Percentiles rank a stretch among this genome's conserved stretches.
Evolutionary conservation across 306 rosid species (phyloP).

Genomic region (Pterocarpus macrocarpus): DNA sequence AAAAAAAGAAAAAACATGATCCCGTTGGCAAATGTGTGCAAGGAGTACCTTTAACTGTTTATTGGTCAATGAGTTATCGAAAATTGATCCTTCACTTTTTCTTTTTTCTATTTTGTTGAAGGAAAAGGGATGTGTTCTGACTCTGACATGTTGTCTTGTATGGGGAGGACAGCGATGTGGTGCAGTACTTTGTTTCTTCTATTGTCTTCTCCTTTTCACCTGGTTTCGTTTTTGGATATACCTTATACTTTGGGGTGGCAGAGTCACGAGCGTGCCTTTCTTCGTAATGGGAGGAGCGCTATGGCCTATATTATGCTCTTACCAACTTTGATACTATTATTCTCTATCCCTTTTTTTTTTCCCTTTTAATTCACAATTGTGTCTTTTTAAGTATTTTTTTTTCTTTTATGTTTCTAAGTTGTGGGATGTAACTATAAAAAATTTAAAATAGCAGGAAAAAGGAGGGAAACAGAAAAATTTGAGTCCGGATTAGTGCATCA

Average conservation of each 20-base stretch:
- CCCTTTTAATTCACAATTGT: constrained; percentile 15
- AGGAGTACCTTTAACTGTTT: not conserved
- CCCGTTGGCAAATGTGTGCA: constrained; percentile 56
- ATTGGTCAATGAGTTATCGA: constrained; percentile 14
- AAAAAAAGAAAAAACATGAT: not conserved
- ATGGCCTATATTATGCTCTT: constrained; percentile 31
- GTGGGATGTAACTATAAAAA: too few species aligned
- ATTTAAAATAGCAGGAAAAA: too few species aligned
- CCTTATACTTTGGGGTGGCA: constrained; percentile 36
- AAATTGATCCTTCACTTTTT: constrained; percentile 11
- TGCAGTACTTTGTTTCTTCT: constrained; percentile 65
- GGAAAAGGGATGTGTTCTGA: constrained; percentile 38
- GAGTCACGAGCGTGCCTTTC: constrained; percentile 60
- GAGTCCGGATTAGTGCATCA: too few species aligned
- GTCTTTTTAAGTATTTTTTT: too few species aligned
- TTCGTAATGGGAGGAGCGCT: constrained; percentile 6
- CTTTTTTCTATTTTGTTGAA: not conserved
- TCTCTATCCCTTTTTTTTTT: constrained; percentile 23
- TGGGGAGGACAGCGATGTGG: constrained; percentile 58
- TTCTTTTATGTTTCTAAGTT: too few species aligned
- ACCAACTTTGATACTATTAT: constrained; percentile 25
- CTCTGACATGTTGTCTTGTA: constrained; percentile 73
- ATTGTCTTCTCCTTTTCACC: constrained; percentile 53
- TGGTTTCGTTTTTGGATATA: constrained; percentile 47
- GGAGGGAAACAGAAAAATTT: too few species aligned